Evolutionary conservation across 179 eudicot genomes (phyloP).

Genomic region (Actinidia chinensis): DNA sequence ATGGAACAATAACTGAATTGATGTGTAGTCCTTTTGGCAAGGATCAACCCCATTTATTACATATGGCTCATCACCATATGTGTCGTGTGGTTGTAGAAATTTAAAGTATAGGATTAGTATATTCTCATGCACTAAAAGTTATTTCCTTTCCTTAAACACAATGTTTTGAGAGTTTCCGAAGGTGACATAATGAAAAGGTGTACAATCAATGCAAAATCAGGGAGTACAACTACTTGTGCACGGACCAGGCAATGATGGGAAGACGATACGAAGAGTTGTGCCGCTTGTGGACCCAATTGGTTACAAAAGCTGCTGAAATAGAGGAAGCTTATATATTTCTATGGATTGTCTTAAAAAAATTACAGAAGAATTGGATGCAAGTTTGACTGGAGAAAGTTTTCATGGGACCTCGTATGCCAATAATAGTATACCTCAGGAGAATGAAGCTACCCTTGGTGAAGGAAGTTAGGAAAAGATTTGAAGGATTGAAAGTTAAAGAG

Average conservation of each 20-base stretch:
- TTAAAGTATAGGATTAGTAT: slow-evolving; percentile 19
- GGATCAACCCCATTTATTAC: slow-evolving; percentile 11
- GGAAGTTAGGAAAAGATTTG: background rate
- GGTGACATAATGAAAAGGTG: background rate
- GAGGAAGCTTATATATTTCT: background rate
- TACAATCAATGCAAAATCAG: background rate
- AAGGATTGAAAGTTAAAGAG: background rate
- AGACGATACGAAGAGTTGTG: background rate
- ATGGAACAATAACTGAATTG: background rate
- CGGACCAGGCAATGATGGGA: background rate
- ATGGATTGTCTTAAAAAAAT: background rate
- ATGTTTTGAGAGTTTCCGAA: background rate
- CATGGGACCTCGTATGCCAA: background rate
- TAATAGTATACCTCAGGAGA: background rate
- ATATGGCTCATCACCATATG: background rate
- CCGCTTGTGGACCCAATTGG: background rate
- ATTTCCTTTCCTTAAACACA: background rate
- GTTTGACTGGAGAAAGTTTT: background rate
- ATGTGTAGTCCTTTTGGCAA: slow-evolving; percentile 18
- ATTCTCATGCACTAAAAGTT: slow-evolving; percentile 18
- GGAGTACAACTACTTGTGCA: background rate
- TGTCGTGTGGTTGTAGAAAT: slow-evolving; percentile 20
- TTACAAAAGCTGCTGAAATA: background rate
- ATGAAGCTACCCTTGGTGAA: background rate
- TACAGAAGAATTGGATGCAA: background rate